Evolutionary conservation across 2,329 filamentous ascomycete genomes (phyloP).

Genomic region (Akanthomyces uredinophilus): DNA sequence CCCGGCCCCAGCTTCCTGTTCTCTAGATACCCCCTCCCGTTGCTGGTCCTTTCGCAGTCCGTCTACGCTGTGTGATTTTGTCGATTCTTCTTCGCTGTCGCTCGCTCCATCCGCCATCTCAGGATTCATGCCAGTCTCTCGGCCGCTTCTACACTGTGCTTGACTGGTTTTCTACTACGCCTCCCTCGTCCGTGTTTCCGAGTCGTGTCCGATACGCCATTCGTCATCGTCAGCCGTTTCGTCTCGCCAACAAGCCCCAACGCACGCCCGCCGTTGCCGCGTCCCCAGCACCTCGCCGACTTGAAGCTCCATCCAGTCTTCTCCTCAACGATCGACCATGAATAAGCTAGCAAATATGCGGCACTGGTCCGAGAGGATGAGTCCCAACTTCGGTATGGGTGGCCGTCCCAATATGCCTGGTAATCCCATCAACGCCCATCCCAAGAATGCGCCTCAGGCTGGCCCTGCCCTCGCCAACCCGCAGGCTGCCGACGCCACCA

Average conservation of each 20-base stretch:
- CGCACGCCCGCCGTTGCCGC: neutral
- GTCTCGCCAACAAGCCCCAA: neutral
- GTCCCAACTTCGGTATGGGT: slow-evolving; percentile 62
- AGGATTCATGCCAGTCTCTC: neutral
- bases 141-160: neutral
- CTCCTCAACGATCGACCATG: slow-evolving; percentile 43
- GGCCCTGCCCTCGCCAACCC: slow-evolving; percentile 59
- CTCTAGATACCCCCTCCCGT: slow-evolving; percentile 8
- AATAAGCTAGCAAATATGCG: slow-evolving; percentile 69
- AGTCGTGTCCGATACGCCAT: neutral
- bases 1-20: slow-evolving; percentile 5
- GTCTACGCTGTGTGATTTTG: neutral
- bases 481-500: slow-evolving; percentile 66
- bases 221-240: neutral
- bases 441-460: slow-evolving; percentile 49
- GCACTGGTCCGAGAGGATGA: slow-evolving; percentile 67
- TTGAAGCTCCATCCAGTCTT: slow-evolving; percentile 23
- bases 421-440: slow-evolving; percentile 51
- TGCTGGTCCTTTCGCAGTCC: neutral
- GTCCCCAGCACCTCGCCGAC: neutral
- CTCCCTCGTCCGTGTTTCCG: neutral
- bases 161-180: neutral
- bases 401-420: slow-evolving; percentile 49
- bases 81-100: slow-evolving; percentile 5
- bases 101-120: slow-evolving; percentile 3